phyloP scores from a whole-genome alignment of 805 yeast genomes.

The Lachancea sp. region DNA sequence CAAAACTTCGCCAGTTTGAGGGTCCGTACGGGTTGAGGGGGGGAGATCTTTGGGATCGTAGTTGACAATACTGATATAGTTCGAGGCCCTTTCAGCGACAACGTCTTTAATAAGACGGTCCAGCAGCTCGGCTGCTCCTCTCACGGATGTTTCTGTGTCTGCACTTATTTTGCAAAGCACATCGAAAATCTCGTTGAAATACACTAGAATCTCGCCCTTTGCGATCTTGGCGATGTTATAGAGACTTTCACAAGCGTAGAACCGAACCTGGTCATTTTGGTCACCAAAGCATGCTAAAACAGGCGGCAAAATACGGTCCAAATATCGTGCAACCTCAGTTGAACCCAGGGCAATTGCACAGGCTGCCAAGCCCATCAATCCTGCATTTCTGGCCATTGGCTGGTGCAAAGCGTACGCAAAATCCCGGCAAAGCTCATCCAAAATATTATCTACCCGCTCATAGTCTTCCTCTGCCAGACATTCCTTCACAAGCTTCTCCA shows the following conservation, averaged over 20 bases:
- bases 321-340: slow-evolving; percentile 71
- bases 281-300: slow-evolving; percentile 94
- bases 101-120: slow-evolving; percentile 90
- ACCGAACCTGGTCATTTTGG: slow-evolving; percentile 93
- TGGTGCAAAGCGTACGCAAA: slow-evolving; percentile 79
- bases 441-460: slow-evolving; percentile 40
- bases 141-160: slow-evolving; percentile 84
- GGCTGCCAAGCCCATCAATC: slow-evolving; percentile 91
- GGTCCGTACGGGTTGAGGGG: slow-evolving; percentile 42
- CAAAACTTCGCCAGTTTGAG: slow-evolving; percentile 47
- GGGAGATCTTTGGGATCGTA: slow-evolving; percentile 39
- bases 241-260: slow-evolving; percentile 92
- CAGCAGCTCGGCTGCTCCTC: slow-evolving; percentile 90
- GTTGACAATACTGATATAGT: slow-evolving; percentile 69
- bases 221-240: slow-evolving; percentile 96
- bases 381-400: slow-evolving; percentile 89
- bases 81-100: slow-evolving; percentile 88
- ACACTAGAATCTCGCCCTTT: slow-evolving; percentile 83
- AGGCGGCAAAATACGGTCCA: slow-evolving; percentile 85
- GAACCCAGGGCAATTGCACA: slow-evolving; percentile 88
- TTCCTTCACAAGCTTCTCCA: slow-evolving; percentile 71
- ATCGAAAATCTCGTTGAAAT: slow-evolving; percentile 92
- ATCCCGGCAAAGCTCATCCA: slow-evolving; percentile 69
- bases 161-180: slow-evolving; percentile 84
- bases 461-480: slow-evolving; percentile 35